Conservation (phyloP, 306 rosid species). For the Trichosanthes truncata region DNA sequence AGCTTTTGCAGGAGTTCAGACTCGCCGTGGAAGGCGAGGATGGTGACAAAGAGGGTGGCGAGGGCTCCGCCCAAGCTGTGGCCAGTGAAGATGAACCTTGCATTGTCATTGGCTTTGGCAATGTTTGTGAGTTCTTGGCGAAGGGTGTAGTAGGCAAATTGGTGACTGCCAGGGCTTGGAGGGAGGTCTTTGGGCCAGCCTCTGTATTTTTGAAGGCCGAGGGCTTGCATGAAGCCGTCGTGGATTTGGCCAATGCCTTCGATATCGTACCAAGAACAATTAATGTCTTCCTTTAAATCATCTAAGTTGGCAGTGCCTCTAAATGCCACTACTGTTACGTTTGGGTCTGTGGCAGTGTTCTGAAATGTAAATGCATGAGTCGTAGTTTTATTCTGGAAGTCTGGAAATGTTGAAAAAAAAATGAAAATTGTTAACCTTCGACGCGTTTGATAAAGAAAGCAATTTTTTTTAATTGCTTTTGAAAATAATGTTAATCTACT, state of each 20-base stretch:
- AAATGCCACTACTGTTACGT: constrained; percentile 54
- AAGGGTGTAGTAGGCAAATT: constrained; percentile 49
- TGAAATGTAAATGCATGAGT: constrained; percentile 43
- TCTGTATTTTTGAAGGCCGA: constrained; percentile 29
- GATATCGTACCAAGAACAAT: constrained; percentile 55
- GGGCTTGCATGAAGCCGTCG: constrained; percentile 55
- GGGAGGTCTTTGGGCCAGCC: constrained; percentile 53
- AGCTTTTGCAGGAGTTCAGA: constrained; percentile 40
- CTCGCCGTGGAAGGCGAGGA: constrained; percentile 45
- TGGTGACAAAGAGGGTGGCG: constrained; percentile 46
- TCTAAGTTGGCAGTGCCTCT: constrained; percentile 55
- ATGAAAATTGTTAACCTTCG: too few relatives aligned
- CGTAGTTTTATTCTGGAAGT: constrained; percentile 23
- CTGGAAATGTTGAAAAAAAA: constrained; percentile 15
- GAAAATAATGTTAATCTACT: too few relatives aligned
- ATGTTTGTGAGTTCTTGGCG: constrained; percentile 26
- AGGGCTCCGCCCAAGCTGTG: constrained; percentile 80
- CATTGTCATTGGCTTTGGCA: constrained; percentile 24
- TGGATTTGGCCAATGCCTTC: constrained; percentile 46
- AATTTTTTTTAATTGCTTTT: too few relatives aligned
- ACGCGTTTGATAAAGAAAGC: too few relatives aligned
- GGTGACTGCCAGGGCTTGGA: not conserved
- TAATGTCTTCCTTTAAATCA: constrained; percentile 45
- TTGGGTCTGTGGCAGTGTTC: constrained; percentile 29
- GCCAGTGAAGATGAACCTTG: constrained; percentile 59